A percentile compares a stretch with the other conserved stretches of the same genome.
Conservation (phyloP, 371 early-diverging fungal species). For the Apophysomyces trapeziformis region DNA sequence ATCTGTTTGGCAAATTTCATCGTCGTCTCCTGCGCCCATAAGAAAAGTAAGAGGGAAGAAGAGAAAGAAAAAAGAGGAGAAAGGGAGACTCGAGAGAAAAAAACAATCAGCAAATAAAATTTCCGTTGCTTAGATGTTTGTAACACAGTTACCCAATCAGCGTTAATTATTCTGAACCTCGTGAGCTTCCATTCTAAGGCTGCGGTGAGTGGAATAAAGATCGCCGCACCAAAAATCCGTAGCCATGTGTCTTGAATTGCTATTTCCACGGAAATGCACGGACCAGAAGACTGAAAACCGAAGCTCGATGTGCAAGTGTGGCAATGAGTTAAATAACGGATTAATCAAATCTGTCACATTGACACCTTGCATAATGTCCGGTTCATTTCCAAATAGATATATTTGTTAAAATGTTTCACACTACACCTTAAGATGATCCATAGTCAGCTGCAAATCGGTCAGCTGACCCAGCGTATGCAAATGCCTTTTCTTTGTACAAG, state of each 20-base stretch:
- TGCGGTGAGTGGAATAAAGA: neutral
- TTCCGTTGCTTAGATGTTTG: neutral
- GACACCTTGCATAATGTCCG: too few species aligned
- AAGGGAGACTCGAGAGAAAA: neutral
- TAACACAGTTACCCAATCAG: neutral
- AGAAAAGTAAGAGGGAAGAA: conserved; percentile 20
- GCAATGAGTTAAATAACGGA: too few species aligned
- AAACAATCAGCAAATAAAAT: neutral
- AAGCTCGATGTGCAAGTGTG: too few species aligned
- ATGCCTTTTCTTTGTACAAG: too few species aligned
- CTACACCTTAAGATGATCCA: too few species aligned
- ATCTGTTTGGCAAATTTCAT: conserved; percentile 73
- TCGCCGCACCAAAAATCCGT: neutral
- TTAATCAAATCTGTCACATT: too few species aligned
- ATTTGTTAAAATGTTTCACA: too few species aligned
- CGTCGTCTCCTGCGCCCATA: conserved; percentile 2
- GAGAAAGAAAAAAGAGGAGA: neutral
- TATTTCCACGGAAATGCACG: neutral
- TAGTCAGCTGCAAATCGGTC: too few species aligned
- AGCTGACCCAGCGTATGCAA: too few species aligned
- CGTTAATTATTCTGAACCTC: neutral
- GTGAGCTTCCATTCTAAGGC: neutral
- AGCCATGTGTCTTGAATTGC: neutral
- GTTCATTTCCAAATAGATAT: too few species aligned
- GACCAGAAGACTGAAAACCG: neutral